Conservation (phyloP, 305 asterid species). For the Euphrasia arctica region DNA sequence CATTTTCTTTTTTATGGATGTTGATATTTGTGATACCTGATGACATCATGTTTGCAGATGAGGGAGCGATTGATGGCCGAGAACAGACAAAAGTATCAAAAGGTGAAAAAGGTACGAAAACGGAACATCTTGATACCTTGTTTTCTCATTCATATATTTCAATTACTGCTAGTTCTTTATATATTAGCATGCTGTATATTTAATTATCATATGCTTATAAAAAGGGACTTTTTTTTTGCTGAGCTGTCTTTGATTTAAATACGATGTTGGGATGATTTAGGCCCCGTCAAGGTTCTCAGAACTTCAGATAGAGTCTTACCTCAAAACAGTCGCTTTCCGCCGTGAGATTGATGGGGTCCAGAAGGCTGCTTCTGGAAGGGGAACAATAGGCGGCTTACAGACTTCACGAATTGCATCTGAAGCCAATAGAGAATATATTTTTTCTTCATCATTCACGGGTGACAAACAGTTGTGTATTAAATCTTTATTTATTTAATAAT, state of each 20-base stretch:
- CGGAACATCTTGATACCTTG: background rate
- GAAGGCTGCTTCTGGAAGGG: slow-evolving; percentile 92
- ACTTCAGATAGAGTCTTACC: slow-evolving; percentile 94
- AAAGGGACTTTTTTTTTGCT: background rate
- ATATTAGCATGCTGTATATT: no score
- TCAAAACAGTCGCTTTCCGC: slow-evolving; percentile 97
- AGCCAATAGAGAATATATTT: slow-evolving; percentile 92
- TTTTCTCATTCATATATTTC: no score
- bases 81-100: slow-evolving; percentile 94
- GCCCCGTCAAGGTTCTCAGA: slow-evolving; percentile 92
- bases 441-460: slow-evolving; percentile 87
- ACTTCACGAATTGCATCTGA: slow-evolving; percentile 97
- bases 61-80: slow-evolving; percentile 99
- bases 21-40: slow-evolving; percentile 20
- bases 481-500: background rate
- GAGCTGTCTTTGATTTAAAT: slow-evolving; percentile 9
- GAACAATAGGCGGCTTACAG: slow-evolving; percentile 79
- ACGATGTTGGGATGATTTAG: slow-evolving; percentile 41
- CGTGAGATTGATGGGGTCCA: slow-evolving; percentile 95
- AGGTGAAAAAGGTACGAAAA: slow-evolving; percentile 81
- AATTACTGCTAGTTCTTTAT: no score
- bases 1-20: slow-evolving; percentile 15
- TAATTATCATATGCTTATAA: background rate
- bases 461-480: slow-evolving; percentile 64
- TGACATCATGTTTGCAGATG: slow-evolving; percentile 51